Base-by-base conservation (phyloP, 1,284 basidiomycete genomes). In the Cutaneotrichosporon mucoides region DNA sequence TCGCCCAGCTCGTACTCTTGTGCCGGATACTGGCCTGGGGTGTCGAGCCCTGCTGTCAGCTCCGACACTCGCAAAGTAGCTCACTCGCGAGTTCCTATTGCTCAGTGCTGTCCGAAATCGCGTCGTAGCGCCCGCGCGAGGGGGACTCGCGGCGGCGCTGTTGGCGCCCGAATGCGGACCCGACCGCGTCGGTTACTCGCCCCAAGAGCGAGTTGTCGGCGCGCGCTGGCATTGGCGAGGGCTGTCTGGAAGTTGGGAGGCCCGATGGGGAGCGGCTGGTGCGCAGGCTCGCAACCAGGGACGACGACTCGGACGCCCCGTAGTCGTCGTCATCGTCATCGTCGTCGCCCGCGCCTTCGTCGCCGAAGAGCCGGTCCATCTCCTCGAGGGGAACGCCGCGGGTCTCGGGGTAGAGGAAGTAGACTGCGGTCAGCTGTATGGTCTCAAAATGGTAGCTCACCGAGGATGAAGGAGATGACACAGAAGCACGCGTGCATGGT, bases 401-500 rank as follows among this genome's bases (percentile, higher is more conserved):
- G 0, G 83, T 83, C 63, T 83, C 82, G 24, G 81, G 81, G 61
- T 81, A 82, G n/a, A 79, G 57, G 64, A 75, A 75, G 63, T 71
- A 75, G 34, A 75, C 73, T 63, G 51, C 10, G 4, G 36, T 50
- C 60, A 62, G 53, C 52, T 40, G 13, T 44, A 13, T 6, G 2
- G 6, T 10, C 6, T 2, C 10, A 13, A 3, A 1, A 7, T 13
- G n/a, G n/a, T 11, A 9, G 62, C 58, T 61, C 44, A 69, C 68
- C 88, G 35, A 93, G 79, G 42, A 93, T 81, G 71, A 96, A 93
- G 67, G 90, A 92, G 72, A 88, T 86, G 12, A 85, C 84, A 75
- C 93, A 94, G 80, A 95, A 95, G 79, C 92, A 92, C 10, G 90
- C 92, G 68, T 96, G 92, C 89, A 99, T 93, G 0, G 91, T 90